These are phyloP conservation scores for Danielia oregonensis DNA, from an alignment of 805 yeast species.

Conservation along the genomic window DNA sequence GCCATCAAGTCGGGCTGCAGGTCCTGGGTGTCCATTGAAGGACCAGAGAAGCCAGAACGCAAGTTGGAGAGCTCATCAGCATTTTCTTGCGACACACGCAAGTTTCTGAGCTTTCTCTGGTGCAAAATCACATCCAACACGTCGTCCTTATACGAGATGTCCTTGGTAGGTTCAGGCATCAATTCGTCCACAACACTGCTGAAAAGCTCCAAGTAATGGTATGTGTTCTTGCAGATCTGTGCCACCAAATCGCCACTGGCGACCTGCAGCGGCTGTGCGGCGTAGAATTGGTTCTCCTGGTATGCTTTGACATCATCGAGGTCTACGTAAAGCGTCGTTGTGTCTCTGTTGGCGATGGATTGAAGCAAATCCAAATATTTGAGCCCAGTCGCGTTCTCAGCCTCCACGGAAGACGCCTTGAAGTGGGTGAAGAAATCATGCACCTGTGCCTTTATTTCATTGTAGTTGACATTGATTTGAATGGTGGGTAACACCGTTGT, in stretches of 20 bases:
- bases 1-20: slow-evolving; percentile 14
- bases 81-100: slow-evolving; percentile 63
- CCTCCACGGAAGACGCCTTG: slow-evolving; percentile 37
- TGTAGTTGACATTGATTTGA: slow-evolving; percentile 71
- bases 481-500: slow-evolving; percentile 54
- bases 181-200: slow-evolving; percentile 70
- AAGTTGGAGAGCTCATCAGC: slow-evolving; percentile 54
- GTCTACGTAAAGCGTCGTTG: slow-evolving; percentile 64
- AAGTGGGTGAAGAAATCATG: slow-evolving; percentile 66
- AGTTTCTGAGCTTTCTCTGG: slow-evolving; percentile 83
- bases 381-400: slow-evolving; percentile 11
- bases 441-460: slow-evolving; percentile 53
- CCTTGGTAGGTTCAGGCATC: slow-evolving; percentile 84
- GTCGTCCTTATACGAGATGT: slow-evolving; percentile 76
- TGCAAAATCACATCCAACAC: slow-evolving; percentile 90
- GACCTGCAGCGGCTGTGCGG: slow-evolving; percentile 11
- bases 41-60: slow-evolving; percentile 26
- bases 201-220: slow-evolving; percentile 76
- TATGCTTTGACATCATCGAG: slow-evolving; percentile 78
- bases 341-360: slow-evolving; percentile 78
- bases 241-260: slow-evolving; percentile 41
- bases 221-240: slow-evolving; percentile 67
- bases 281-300: slow-evolving; percentile 44
- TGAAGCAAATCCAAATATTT: slow-evolving; percentile 78
- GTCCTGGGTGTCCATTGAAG: slow-evolving; percentile 23